Base-by-base conservation (phyloP, 2,329 filamentous ascomycete species). In the Aspergillus quadricinctus region DNA sequence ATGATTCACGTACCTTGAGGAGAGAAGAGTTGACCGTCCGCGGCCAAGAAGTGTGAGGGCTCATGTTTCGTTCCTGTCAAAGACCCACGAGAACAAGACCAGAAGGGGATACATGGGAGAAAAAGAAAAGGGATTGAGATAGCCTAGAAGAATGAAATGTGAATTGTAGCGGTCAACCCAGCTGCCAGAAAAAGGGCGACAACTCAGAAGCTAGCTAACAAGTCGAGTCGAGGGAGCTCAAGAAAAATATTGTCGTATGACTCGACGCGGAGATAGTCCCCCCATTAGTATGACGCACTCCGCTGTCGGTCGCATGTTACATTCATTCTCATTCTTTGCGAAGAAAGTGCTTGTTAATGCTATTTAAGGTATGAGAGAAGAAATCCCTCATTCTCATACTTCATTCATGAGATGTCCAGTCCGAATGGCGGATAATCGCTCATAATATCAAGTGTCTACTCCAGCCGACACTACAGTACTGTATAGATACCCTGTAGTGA, bases 11-110 rank as follows among this genome's bases (percentile, higher is more conserved):
- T 60, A 70, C 72, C 68, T 65, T 69, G 43, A 66, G 61, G 48
- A 65, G 59, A 19, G 65, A 62, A 53, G 64, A 63, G 61, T 67
- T 66, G 46, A 66, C 62, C 50, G 68, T 66, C 57, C 68, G 65
- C 53, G 69, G 66, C 66, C 64, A 68, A 48, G 73, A 56, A 53
- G 68, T 63, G 61, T 67, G 68, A 50, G 66, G 66, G 66, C 64
- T 72, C 73, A 76, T 76, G 64, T 70, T 67, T 64, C 57, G 60
- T 56, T 55, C 25, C 49, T 41, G 54, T 54, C 51, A 49, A 55
- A 52, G 48, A 60, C 41, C 37, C 49, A 29, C 8, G 55, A 54
- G 46, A 49, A 48, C 27, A 43, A 51, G 52, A 31, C 40, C 54
- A 58, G 53, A 28, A 48, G 61, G 31, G 52, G 50, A 62, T 63